Evolutionary conservation across 306 rosid species (phyloP).

Genomic region (Medicago arabica): DNA sequence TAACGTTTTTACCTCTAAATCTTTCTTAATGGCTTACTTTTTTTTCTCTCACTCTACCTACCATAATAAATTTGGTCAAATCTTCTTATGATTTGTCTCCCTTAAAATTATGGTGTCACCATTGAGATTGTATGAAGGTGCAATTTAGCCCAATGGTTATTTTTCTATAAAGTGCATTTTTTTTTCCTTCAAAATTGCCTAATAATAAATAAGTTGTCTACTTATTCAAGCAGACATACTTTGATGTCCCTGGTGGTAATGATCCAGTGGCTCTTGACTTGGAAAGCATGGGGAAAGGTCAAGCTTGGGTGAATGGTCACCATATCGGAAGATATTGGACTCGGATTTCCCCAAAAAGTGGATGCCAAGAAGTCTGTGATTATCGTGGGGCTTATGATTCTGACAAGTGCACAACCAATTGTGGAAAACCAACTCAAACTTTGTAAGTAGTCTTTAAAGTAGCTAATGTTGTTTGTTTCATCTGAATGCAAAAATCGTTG

Average conservation of each 20-base stretch:
- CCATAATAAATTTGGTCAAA: background rate
- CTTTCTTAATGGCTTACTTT: background rate
- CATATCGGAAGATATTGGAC: conserved; percentile 99
- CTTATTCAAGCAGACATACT: conserved; percentile 65
- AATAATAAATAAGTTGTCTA: conserved; percentile 21
- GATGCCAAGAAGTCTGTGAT: conserved; percentile 75
- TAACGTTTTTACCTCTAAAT: background rate
- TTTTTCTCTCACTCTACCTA: background rate
- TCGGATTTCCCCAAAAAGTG: conserved; percentile 71
- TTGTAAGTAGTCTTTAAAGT: conserved; percentile 54
- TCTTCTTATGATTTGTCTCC: background rate
- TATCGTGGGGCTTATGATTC: conserved; percentile 86
- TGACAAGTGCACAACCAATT: conserved; percentile 74
- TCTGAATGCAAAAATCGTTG: background rate
- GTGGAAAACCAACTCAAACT: conserved; percentile 92
- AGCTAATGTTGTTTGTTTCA: conserved; percentile 30
- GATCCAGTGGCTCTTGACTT: conserved; percentile 89
- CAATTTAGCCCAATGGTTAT: conserved; percentile 15
- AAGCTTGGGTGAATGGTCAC: conserved; percentile 96
- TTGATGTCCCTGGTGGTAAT: conserved; percentile 75
- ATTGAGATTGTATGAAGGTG: background rate
- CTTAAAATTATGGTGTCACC: background rate
- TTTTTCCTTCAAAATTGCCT: conserved; percentile 8
- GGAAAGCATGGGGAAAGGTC: conserved; percentile 99
- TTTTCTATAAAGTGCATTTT: conserved; percentile 9